Evolutionary conservation across 169 alveolate genomes (phyloP), one percentile per base, ranked within the genome.

Genomic region (Plasmodium vivax): DNA sequence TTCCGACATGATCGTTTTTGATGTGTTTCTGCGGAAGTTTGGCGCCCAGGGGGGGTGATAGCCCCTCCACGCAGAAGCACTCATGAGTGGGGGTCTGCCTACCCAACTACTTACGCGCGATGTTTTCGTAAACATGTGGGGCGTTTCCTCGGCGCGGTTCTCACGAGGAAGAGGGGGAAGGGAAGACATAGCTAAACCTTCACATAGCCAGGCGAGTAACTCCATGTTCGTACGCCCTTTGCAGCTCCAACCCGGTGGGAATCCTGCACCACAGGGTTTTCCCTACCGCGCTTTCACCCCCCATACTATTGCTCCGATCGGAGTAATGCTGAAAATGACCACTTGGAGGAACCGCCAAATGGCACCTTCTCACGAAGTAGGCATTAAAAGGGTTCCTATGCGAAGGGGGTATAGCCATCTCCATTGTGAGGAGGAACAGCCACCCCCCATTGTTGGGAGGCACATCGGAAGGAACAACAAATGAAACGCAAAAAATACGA

Each of bases 1-100:
- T 30, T 88, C 94, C 19, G 94, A 88, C 71, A 88, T 88, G 23
- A 88, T 88, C 5, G 36, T 88, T 88, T 88, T 88, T 80, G 94
- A 88, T 80, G 94, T 88, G 34, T 79, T 79, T 56, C 8, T 88
- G 58, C 77, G 80, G 2, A 4, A 88, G 81, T 62, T 58, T 79
- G 41, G 83, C 73, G 36, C 51, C 32, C 81, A 88, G 3, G 45
- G 58, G 34, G 56, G 32, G 47, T 71, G 36, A 38, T 7, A 79
- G 10, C 38, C 38, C 32, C 6, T 30, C 77, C 77, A 51, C 7
- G 23, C 5, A 51, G 10, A 51, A 51, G 62, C 3, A 51, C 62
- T 3, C 62, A 51, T 0, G 27, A 51, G 9, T 14, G 4, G 3
- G 1, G 62, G 7, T 6, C 62, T 14, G 62, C 23, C 62, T 2